phyloP scores from a whole-genome alignment of 1,139 yeast genomes.

The Yamadazyma blattariae region DNA sequence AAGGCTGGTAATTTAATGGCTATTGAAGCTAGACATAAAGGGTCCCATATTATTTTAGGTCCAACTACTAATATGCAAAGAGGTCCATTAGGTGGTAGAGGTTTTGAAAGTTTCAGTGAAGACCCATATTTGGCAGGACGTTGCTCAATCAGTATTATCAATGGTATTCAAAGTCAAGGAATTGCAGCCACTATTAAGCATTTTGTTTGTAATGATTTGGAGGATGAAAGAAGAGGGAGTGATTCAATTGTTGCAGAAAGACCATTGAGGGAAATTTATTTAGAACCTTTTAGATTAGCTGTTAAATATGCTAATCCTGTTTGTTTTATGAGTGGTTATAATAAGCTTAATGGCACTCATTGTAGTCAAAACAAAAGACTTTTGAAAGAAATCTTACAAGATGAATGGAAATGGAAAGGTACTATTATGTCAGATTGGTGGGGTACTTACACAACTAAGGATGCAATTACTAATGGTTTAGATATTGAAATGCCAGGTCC shows the following conservation, averaged over 20 bases:
- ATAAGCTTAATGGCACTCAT: slow-evolving; percentile 55
- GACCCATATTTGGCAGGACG: slow-evolving; percentile 29
- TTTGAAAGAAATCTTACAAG: slow-evolving; percentile 36
- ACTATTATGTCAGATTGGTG: slow-evolving; percentile 59
- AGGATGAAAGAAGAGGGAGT: slow-evolving; percentile 47
- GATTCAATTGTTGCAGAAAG: slow-evolving; percentile 49
- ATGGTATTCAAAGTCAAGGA: slow-evolving; percentile 26
- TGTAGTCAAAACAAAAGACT: slow-evolving; percentile 42
- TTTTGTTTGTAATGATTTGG: slow-evolving; percentile 57
- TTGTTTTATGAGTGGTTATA: slow-evolving; percentile 54
- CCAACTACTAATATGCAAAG: slow-evolving; percentile 28
- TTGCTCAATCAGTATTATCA: slow-evolving; percentile 22
- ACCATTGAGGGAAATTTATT: slow-evolving; percentile 57
- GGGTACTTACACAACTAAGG: slow-evolving; percentile 48
- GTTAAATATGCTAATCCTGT: slow-evolving; percentile 35
- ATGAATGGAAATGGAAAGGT: slow-evolving; percentile 41
- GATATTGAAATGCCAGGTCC: slow-evolving; percentile 66
- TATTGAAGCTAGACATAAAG: slow-evolving; percentile 22
- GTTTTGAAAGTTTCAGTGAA: slow-evolving; percentile 29
- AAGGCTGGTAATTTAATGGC: slow-evolving; percentile 26
- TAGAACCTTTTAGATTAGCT: slow-evolving; percentile 60
- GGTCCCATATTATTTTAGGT: slow-evolving; percentile 28
- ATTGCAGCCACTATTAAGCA: slow-evolving; percentile 60
- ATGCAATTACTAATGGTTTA: slow-evolving; percentile 48
- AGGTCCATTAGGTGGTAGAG: slow-evolving; percentile 30